phyloP scores from a whole-genome alignment of 371 early-diverging fungal species.

The Mortierella sp. region DNA sequence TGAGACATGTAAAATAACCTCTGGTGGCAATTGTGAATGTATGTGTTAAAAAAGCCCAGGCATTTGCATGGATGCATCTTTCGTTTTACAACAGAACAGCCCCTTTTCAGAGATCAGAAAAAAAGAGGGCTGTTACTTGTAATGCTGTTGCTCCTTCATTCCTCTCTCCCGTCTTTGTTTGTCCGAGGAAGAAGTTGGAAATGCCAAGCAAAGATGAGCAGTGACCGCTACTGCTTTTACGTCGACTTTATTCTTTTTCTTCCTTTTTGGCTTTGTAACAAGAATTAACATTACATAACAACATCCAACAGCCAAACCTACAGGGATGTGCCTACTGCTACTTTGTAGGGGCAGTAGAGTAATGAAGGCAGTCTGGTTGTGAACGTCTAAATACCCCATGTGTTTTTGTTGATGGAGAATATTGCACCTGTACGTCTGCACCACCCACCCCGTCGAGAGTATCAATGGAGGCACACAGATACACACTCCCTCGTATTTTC shows the following conservation, averaged over 20 bases:
- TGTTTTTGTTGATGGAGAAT: neutral
- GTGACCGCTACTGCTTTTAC: neutral
- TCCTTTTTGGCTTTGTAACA: neutral
- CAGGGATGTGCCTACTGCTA: neutral
- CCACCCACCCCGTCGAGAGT: neutral
- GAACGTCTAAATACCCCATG: neutral
- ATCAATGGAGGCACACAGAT: no score
- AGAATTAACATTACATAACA: neutral
- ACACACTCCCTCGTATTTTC: no score
- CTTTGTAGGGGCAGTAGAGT: neutral
- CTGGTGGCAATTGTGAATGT: neutral
- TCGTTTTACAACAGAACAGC: neutral
- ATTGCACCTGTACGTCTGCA: neutral
- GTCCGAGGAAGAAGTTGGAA: neutral
- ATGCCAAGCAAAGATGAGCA: constrained; percentile 6
- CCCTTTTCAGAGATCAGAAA: neutral
- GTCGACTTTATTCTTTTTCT: neutral
- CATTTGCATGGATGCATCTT: neutral
- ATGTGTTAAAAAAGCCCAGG: neutral
- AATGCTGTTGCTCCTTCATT: neutral
- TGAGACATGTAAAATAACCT: neutral
- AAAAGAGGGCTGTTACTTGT: neutral
- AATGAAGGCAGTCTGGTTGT: neutral
- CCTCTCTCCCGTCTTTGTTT: neutral
- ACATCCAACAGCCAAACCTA: neutral